Evolutionary conservation across 345 rosid genomes (phyloP).

Genomic region (Populus davidiana): DNA sequence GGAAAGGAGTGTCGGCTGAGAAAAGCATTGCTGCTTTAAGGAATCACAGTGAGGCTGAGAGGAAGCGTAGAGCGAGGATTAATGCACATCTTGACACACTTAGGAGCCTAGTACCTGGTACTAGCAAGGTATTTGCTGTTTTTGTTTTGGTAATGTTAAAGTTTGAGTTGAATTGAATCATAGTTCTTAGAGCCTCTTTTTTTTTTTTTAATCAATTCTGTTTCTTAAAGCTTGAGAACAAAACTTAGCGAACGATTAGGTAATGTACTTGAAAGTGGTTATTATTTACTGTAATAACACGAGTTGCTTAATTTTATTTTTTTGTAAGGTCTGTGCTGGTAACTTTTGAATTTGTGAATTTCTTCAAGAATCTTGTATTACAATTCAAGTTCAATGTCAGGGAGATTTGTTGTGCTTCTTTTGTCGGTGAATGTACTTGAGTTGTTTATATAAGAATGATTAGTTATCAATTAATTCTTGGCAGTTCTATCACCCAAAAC

Average conservation of each 20-base stretch:
- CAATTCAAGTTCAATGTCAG: neutral
- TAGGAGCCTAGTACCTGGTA: conserved; percentile 52
- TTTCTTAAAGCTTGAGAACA: neutral
- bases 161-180: neutral
- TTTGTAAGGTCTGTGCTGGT: neutral
- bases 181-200: neutral
- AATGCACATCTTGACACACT: conserved; percentile 65
- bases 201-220: neutral
- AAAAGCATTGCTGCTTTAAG: conserved; percentile 53
- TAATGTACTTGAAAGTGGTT: neutral
- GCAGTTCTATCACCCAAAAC: neutral
- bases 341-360: neutral
- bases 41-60: conserved; percentile 74
- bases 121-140: conserved; percentile 41
- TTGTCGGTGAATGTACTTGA: neutral
- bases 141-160: neutral
- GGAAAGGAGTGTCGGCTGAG: conserved; percentile 47
- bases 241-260: neutral
- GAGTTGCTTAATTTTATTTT: neutral
- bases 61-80: conserved; percentile 75
- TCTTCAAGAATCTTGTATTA: neutral
- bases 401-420: neutral
- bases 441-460: neutral
- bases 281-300: too few species aligned
- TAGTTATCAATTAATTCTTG: neutral